A percentile compares a stretch with the other conserved stretches of the same genome.
Conservation (phyloP, 1,284 basidiomycete species). For the Grifola frondosa region DNA sequence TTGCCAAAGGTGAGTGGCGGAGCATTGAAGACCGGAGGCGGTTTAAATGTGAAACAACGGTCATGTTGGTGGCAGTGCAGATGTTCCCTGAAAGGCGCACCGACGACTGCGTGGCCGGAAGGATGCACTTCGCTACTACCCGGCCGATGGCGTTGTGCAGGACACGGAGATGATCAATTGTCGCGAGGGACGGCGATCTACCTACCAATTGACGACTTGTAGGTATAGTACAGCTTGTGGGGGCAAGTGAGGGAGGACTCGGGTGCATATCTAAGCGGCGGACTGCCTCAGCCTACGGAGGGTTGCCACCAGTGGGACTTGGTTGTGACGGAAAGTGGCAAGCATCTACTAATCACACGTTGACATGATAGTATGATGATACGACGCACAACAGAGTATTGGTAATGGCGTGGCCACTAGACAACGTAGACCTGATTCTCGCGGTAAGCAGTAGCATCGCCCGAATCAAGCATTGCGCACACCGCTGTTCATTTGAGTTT, state of each 20-base stretch:
- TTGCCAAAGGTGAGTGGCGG: conserved; percentile 39
- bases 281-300: conserved; percentile 15
- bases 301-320: conserved; percentile 12
- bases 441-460: conserved; percentile 18
- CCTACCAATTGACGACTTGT: conserved; percentile 19
- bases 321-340: too few relatives aligned
- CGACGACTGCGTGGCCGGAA: neutral
- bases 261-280: conserved; percentile 10
- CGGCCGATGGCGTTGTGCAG: conserved; percentile 16
- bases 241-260: conserved; percentile 8
- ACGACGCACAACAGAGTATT: conserved; percentile 13
- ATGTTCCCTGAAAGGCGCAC: conserved; percentile 7
- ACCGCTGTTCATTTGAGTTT: conserved; percentile 5
- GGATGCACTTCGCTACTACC: conserved; percentile 1
- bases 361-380: conserved; percentile 18
- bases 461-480: conserved; percentile 10
- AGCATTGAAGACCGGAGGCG: conserved; percentile 14
- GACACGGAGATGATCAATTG: conserved; percentile 33
- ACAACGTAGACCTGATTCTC: conserved; percentile 15
- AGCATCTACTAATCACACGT: conserved; percentile 18
- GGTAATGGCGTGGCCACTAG: conserved; percentile 6
- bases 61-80: conserved; percentile 13
- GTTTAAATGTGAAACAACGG: conserved; percentile 25
- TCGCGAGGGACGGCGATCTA: conserved; percentile 37
- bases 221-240: conserved; percentile 23